phyloP scores from a whole-genome alignment of 805 yeast genomes.

The Lipomyces chichibuensis region DNA sequence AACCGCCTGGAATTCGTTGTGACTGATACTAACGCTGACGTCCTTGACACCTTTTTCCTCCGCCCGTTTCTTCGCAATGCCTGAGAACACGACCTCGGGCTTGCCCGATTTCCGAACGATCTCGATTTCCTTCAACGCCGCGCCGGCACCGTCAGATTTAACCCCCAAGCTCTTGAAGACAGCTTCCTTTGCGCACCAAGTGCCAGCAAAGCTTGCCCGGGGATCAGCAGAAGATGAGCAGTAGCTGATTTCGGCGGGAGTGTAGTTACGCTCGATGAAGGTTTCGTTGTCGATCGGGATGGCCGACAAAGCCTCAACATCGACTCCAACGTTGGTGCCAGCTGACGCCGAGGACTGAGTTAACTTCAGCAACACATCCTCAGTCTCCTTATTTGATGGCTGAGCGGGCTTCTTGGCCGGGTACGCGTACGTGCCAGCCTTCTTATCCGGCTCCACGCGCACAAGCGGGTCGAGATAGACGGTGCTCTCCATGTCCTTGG shows the following conservation, averaged over 20 bases:
- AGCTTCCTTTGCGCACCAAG: slow-evolving; percentile 99
- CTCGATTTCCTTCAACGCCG: slow-evolving; percentile 88
- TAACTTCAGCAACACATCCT: slow-evolving; percentile 60
- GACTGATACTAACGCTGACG: slow-evolving; percentile 89
- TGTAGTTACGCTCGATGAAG: slow-evolving; percentile 90
- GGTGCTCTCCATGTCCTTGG: slow-evolving; percentile 80
- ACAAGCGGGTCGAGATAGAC: slow-evolving; percentile 97
- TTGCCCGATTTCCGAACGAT: slow-evolving; percentile 71
- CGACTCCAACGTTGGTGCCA: slow-evolving; percentile 85
- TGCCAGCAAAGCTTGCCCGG: slow-evolving; percentile 91
- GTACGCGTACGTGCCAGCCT: slow-evolving; percentile 35
- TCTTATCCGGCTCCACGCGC: slow-evolving; percentile 57
- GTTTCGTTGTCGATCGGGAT: slow-evolving; percentile 87
- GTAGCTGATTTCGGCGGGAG: slow-evolving; percentile 75
- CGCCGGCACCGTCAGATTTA: slow-evolving; percentile 91
- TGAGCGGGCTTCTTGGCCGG: slow-evolving; percentile 34
- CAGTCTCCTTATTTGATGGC: slow-evolving; percentile 54
- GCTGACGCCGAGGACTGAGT: slow-evolving; percentile 50
- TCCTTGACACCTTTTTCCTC: slow-evolving; percentile 64
- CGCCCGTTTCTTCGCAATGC: slow-evolving; percentile 78
- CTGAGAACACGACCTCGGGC: slow-evolving; percentile 77
- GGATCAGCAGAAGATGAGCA: slow-evolving; percentile 74
- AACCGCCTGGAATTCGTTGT: slow-evolving; percentile 95
- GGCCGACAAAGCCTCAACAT: slow-evolving; percentile 84
- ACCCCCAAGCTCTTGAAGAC: slow-evolving; percentile 95